A percentile compares a stretch with the other conserved stretches of the same genome.
Conservation (phyloP, 164 flowering plant genomes). For the Stephania japonica region DNA sequence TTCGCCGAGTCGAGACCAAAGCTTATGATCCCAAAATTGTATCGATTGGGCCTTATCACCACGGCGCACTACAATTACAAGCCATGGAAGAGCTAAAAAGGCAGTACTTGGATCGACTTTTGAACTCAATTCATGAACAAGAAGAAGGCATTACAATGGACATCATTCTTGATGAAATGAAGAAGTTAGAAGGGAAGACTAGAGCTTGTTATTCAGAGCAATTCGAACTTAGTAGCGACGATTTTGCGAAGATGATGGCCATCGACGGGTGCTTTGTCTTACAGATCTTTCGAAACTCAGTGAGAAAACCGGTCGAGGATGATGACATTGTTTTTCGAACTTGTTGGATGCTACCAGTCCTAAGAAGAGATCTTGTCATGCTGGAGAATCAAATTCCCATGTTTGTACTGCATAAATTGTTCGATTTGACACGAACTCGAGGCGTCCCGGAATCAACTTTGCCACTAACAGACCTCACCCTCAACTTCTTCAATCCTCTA, state of each 20-base stretch:
- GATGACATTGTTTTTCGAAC: neutral
- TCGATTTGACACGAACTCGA: neutral
- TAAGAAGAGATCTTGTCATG: slow-evolving; percentile 12
- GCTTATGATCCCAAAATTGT: slow-evolving; percentile 16
- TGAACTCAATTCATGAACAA: neutral
- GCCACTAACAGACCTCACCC: slow-evolving; percentile 1
- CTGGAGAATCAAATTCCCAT: slow-evolving; percentile 20
- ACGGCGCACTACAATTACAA: neutral
- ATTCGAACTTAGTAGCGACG: neutral
- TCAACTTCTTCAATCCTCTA: slow-evolving; percentile 10
- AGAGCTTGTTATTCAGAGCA: slow-evolving; percentile 11
- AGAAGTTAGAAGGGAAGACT: neutral
- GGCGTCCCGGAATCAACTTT: neutral
- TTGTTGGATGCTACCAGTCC: slow-evolving; percentile 4
- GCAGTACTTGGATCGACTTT: neutral
- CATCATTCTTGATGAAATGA: neutral
- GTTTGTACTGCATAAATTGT: neutral
- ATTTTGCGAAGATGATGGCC: slow-evolving; percentile 13
- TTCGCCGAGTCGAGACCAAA: slow-evolving; percentile 5
- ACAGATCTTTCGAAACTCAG: neutral
- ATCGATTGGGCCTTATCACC: slow-evolving; percentile 25
- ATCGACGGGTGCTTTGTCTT: slow-evolving; percentile 23
- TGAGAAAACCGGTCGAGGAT: neutral
- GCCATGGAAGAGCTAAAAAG: slow-evolving; percentile 18
- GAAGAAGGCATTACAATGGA: neutral